Conservation (phyloP, 495 filamentous ascomycete genomes). For the Cercophora samala region DNA sequence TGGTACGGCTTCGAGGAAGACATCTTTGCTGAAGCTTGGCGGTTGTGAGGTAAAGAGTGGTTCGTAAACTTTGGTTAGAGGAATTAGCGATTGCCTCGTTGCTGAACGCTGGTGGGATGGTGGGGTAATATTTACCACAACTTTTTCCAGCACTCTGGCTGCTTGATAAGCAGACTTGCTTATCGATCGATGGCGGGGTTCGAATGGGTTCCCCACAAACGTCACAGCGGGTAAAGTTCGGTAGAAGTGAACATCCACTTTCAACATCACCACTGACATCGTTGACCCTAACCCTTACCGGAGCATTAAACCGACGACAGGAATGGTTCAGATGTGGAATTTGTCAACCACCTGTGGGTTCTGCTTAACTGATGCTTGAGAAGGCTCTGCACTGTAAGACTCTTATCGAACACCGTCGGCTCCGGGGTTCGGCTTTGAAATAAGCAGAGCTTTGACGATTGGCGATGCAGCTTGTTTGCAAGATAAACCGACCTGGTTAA, state of each 20-base stretch:
- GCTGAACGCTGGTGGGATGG: background rate
- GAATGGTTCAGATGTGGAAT: background rate
- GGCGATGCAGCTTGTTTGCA: too few species aligned
- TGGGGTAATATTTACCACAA: constrained; percentile 9
- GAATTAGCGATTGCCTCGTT: background rate
- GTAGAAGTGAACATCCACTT: background rate
- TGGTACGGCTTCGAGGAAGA: constrained; percentile 26
- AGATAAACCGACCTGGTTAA: too few species aligned
- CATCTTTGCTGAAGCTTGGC: constrained; percentile 15
- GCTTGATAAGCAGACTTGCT: constrained; percentile 10
- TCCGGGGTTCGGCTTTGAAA: too few species aligned
- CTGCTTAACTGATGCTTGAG: too few species aligned
- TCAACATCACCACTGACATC: background rate
- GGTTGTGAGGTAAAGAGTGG: background rate
- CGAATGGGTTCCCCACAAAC: background rate
- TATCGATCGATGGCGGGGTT: constrained; percentile 5
- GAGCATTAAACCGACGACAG: background rate
- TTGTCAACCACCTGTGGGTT: background rate
- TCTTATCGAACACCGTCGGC: too few species aligned
- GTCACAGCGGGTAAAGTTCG: background rate
- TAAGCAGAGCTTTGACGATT: too few species aligned
- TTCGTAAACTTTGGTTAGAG: background rate
- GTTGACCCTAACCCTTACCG: background rate
- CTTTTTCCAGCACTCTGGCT: background rate
- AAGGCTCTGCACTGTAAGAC: too few species aligned